Conservation (phyloP, 2,329 filamentous ascomycete species). For the Orbilia javanica region DNA sequence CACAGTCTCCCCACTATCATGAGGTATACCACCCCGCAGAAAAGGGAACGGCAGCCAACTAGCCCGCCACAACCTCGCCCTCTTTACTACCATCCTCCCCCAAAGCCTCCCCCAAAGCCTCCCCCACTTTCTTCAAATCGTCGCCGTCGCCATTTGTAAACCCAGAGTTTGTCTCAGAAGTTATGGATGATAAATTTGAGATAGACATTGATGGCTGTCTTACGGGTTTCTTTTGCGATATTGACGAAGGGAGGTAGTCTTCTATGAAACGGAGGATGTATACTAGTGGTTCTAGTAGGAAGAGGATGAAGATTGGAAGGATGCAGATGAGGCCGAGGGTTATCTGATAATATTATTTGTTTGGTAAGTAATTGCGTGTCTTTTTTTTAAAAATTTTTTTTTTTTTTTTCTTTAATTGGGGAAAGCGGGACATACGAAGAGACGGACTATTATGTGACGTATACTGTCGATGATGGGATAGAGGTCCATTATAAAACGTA, state of each 20-base stretch:
- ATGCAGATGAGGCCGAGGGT: conserved; percentile 44
- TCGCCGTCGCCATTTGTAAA: background rate
- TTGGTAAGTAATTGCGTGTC: background rate
- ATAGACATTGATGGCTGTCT: conserved; percentile 36
- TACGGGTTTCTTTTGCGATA: conserved; percentile 14
- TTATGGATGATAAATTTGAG: conserved; percentile 41
- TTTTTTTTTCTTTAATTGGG: background rate
- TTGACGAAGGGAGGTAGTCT: conserved; percentile 43
- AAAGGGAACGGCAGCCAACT: too few species aligned
- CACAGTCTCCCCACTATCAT: conserved; percentile 14
- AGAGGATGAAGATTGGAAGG: conserved; percentile 43
- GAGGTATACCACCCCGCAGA: too few species aligned
- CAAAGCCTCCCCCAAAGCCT: background rate
- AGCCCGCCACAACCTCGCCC: conserved; percentile 1
- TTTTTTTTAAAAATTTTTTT: too few species aligned
- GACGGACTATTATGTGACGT: conserved; percentile 45
- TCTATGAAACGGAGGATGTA: conserved; percentile 49
- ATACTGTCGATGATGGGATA: conserved; percentile 51
- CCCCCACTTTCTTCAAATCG: too few species aligned
- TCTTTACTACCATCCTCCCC: conserved; percentile 10
- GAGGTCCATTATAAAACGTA: conserved; percentile 37
- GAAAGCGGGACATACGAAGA: conserved; percentile 42
- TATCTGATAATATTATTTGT: conserved; percentile 25
- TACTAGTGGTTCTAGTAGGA: conserved; percentile 53
- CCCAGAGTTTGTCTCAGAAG: conserved; percentile 36